A percentile compares a stretch with the other conserved stretches of the same genome.
phyloP scores from a whole-genome alignment of 2,329 filamentous ascomycete species.

The Ascomycota sp. region DNA sequence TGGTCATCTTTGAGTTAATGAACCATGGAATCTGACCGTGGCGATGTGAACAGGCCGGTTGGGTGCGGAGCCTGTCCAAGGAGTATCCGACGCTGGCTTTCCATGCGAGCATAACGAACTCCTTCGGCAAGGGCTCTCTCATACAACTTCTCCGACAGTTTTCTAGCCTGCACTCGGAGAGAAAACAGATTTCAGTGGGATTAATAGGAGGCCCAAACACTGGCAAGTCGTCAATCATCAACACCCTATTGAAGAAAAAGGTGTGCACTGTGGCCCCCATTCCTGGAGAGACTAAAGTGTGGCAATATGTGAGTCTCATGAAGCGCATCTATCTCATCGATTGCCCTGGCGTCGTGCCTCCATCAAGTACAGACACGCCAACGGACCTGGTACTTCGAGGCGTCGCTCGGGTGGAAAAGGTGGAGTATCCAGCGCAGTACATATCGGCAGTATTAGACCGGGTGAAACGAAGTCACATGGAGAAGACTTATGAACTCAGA shows the following conservation, averaged over 20 bases:
- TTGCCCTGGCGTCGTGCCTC: conserved; percentile 87
- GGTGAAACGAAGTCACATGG: conserved; percentile 70
- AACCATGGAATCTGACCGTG: neutral
- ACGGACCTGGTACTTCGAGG: conserved; percentile 76
- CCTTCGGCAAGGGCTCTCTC: conserved; percentile 84
- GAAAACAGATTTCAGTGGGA: conserved; percentile 87
- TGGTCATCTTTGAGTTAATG: conserved; percentile 6
- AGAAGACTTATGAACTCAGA: conserved; percentile 76
- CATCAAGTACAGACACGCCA: conserved; percentile 60
- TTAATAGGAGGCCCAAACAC: conserved; percentile 65
- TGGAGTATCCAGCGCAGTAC: conserved; percentile 90
- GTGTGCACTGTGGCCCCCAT: conserved; percentile 86
- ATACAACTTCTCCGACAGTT: conserved; percentile 88
- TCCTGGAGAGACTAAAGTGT: conserved; percentile 89
- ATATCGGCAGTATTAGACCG: conserved; percentile 60
- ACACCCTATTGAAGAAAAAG: conserved; percentile 82
- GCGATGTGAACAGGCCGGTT: conserved; percentile 44
- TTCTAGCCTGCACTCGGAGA: conserved; percentile 63
- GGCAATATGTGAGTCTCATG: conserved; percentile 94
- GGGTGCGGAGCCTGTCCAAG: conserved; percentile 73
- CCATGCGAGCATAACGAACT: conserved; percentile 83
- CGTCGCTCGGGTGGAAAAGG: conserved; percentile 84
- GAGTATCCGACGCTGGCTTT: conserved; percentile 89
- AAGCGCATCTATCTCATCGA: conserved; percentile 80
- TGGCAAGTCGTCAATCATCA: conserved; percentile 92